Evolutionary conservation across 179 eudicot species (phyloP).

Genomic region (Silene noctiflora): DNA sequence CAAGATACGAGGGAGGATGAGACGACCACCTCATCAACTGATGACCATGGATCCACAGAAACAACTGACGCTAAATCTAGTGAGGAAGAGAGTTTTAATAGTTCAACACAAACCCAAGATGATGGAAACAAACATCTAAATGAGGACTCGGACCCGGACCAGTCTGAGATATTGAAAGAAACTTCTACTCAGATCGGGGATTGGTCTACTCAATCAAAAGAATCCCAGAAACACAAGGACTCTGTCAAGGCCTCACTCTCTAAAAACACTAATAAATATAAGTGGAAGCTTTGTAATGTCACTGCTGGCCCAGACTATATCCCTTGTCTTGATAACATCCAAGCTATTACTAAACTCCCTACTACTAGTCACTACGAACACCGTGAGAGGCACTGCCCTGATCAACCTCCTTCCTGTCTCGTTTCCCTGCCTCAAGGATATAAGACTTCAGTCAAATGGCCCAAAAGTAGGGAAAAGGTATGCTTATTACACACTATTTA

Average conservation of each 20-base stretch:
- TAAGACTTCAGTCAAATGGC: slow-evolving; percentile 43
- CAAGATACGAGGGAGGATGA: no score
- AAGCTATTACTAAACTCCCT: slow-evolving; percentile 35
- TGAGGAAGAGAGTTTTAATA: slow-evolving; percentile 20
- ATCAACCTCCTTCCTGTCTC: slow-evolving; percentile 48
- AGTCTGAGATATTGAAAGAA: slow-evolving; percentile 27
- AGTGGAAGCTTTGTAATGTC: slow-evolving; percentile 44
- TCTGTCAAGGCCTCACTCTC: slow-evolving; percentile 19
- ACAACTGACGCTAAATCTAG: slow-evolving; percentile 15
- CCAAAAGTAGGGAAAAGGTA: slow-evolving; percentile 55
- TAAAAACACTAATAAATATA: slow-evolving; percentile 19
- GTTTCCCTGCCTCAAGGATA: slow-evolving; percentile 47
- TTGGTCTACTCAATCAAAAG: slow-evolving; percentile 32
- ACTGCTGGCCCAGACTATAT: slow-evolving; percentile 49
- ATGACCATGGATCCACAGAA: slow-evolving; percentile 24
- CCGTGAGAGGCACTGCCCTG: slow-evolving; percentile 50
- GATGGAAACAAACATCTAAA: slow-evolving; percentile 16
- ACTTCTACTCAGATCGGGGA: slow-evolving; percentile 30
- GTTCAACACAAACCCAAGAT: slow-evolving; percentile 14
- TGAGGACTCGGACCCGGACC: slow-evolving; percentile 29
- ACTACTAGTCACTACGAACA: slow-evolving; percentile 39
- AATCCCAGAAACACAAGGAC: slow-evolving; percentile 27
- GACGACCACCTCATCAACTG: slow-evolving; percentile 9
- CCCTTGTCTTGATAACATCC: slow-evolving; percentile 47
- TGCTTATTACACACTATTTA: background rate